Evolutionary conservation across 2,329 filamentous ascomycete species (phyloP).

Genomic region (Eutypella sp.): DNA sequence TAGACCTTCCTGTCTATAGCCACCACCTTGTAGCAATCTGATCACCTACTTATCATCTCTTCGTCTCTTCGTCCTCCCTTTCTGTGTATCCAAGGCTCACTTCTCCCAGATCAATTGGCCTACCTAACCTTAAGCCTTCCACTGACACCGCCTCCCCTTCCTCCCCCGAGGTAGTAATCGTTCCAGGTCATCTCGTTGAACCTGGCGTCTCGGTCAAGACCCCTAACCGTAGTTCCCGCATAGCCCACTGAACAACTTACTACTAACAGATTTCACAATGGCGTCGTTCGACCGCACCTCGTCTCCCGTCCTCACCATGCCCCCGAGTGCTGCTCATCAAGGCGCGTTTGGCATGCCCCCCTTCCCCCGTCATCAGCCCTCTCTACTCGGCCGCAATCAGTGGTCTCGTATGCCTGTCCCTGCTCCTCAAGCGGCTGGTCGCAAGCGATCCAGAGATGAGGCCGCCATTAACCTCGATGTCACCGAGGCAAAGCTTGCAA

Average conservation of each 20-base stretch:
- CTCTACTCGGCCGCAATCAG: slow-evolving; percentile 25
- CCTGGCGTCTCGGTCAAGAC: not conserved
- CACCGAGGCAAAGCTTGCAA: slow-evolving; percentile 29
- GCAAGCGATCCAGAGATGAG: slow-evolving; percentile 74
- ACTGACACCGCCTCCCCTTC: slow-evolving; percentile 2
- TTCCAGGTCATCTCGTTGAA: not conserved
- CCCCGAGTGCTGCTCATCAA: slow-evolving; percentile 38
- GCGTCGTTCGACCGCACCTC: slow-evolving; percentile 33
- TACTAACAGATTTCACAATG: slow-evolving; percentile 29
- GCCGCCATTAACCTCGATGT: slow-evolving; percentile 63
- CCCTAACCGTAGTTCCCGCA: slow-evolving; percentile 23
- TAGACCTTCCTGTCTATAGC: too few species aligned
- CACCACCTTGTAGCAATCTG: slow-evolving; percentile 3
- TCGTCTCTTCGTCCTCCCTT: not conserved
- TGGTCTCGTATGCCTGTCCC: slow-evolving; percentile 25
- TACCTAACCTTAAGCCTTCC: slow-evolving; percentile 7
- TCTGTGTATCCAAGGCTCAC: slow-evolving; percentile 11
- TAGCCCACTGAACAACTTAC: slow-evolving; percentile 25
- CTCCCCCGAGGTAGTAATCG: not conserved
- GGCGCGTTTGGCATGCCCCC: slow-evolving; percentile 34
- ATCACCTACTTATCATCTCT: not conserved
- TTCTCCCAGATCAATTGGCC: slow-evolving; percentile 19
- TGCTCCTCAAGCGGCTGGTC: slow-evolving; percentile 46
- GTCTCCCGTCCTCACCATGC: slow-evolving; percentile 36
- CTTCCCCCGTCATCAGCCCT: slow-evolving; percentile 34